Percentiles rank a stretch among this genome's conserved stretches.
phyloP scores from a whole-genome alignment of 495 filamentous ascomycete genomes.

The Articulospora tetracladia region DNA sequence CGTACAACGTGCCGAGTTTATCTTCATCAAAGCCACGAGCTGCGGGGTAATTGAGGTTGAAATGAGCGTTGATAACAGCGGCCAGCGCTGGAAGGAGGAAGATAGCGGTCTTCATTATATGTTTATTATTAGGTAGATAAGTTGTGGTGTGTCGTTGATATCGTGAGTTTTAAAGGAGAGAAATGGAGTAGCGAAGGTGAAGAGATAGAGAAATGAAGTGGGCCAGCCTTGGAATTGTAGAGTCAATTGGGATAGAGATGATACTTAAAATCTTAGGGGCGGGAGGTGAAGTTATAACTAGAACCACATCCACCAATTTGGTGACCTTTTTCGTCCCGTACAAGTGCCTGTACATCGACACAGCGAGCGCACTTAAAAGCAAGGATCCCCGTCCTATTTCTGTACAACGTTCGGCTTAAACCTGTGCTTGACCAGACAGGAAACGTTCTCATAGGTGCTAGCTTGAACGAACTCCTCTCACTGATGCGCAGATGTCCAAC shows the following conservation, averaged over 20 bases:
- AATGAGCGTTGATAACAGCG: constrained; percentile 52
- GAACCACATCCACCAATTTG: neutral
- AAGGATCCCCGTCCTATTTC: no score
- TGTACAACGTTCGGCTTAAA: no score
- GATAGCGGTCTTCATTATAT: constrained; percentile 20
- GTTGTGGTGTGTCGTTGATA: neutral
- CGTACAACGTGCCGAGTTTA: constrained; percentile 13
- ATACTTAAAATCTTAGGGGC: neutral
- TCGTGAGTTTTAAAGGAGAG: neutral
- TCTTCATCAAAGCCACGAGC: constrained; percentile 50
- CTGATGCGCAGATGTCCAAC: no score
- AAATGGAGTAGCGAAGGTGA: neutral
- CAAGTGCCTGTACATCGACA: no score
- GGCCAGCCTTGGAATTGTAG: neutral
- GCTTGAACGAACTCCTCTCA: neutral
- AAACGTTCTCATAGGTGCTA: neutral
- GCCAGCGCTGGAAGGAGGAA: constrained; percentile 25
- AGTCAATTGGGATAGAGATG: neutral
- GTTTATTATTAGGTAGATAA: neutral
- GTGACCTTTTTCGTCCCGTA: neutral
- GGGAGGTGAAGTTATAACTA: neutral
- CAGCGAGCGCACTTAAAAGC: no score
- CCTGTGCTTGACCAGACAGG: neutral
- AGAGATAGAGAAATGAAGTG: neutral
- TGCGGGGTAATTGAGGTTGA: constrained; percentile 53